These are phyloP conservation scores for Zygosaccharomyces bisporus DNA, from an alignment of 805 yeast species.

Conservation along the genomic window DNA sequence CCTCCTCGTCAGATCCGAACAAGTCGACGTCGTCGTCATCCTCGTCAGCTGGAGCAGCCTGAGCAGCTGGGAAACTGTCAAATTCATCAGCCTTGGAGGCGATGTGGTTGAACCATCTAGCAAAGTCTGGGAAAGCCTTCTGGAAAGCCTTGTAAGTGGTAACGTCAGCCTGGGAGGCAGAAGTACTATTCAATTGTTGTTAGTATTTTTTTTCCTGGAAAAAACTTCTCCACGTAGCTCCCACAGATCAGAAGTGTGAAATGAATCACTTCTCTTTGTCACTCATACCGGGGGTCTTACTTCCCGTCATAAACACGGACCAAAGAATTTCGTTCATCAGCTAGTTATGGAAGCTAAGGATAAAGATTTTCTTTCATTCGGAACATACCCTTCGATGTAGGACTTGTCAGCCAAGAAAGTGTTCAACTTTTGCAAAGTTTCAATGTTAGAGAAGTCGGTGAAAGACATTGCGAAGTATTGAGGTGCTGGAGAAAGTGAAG, in stretches of 20 bases:
- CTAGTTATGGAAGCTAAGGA: constrained; percentile 9
- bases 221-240: constrained; percentile 6
- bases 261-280: constrained; percentile 47
- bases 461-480: constrained; percentile 53
- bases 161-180: constrained; percentile 95
- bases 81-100: constrained; percentile 89
- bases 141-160: constrained; percentile 92
- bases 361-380: background rate
- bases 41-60: constrained; percentile 49
- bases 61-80: constrained; percentile 73
- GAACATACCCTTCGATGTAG: constrained; percentile 91
- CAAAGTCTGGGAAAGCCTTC: constrained; percentile 83
- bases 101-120: constrained; percentile 99
- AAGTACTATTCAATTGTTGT: constrained; percentile 46
- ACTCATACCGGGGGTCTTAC: constrained; percentile 96
- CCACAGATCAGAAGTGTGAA: constrained; percentile 10
- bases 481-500: background rate
- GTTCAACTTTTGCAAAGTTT: constrained; percentile 72
- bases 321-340: constrained; percentile 70
- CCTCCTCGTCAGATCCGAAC: constrained; percentile 96
- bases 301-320: constrained; percentile 98
- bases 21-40: constrained; percentile 91
- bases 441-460: constrained; percentile 77
- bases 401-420: constrained; percentile 86
- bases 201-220: background rate